Evolutionary conservation across 2,329 filamentous ascomycete genomes (phyloP).

Genomic region (Ceratocystis colombiana): DNA sequence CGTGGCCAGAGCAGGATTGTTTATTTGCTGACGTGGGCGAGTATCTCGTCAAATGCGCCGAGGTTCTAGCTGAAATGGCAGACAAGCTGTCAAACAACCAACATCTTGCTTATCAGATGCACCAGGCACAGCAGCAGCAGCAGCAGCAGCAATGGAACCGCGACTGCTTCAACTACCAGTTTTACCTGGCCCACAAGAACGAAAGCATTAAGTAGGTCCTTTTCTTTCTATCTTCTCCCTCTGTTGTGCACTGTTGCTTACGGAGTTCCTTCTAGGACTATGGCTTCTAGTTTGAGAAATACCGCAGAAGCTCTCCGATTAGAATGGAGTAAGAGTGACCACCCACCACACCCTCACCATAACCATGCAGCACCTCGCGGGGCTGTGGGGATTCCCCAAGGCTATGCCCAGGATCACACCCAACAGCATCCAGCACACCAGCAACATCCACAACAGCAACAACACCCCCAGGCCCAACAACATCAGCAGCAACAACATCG

Average conservation of each 20-base stretch:
- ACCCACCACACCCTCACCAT: constrained; percentile 20
- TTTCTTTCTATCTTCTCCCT: neutral
- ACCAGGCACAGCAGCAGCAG: constrained; percentile 23
- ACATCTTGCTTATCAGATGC: constrained; percentile 20
- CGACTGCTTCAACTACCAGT: constrained; percentile 20
- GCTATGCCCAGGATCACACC: constrained; percentile 16
- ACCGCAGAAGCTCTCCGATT: constrained; percentile 20
- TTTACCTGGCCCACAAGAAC: constrained; percentile 22
- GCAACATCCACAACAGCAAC: constrained; percentile 22
- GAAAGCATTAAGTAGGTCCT: constrained; percentile 22
- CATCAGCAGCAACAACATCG: constrained; percentile 20
- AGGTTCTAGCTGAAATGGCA: constrained; percentile 20
- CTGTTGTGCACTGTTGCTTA: constrained; percentile 7
- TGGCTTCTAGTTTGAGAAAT: constrained; percentile 14
- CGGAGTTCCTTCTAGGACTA: constrained; percentile 9
- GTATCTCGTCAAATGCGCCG: constrained; percentile 24
- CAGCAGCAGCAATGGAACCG: constrained; percentile 21
- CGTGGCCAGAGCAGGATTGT: constrained; percentile 21
- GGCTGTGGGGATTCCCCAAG: neutral
- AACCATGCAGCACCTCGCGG: constrained; percentile 8
- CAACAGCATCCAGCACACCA: constrained; percentile 15
- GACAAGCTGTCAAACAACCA: constrained; percentile 20
- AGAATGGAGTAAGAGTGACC: constrained; percentile 23
- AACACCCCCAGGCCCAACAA: constrained; percentile 15
- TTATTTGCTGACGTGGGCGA: constrained; percentile 23